Base-by-base conservation (phyloP, 345 rosid genomes). In the Boechera retrofracta region DNA sequence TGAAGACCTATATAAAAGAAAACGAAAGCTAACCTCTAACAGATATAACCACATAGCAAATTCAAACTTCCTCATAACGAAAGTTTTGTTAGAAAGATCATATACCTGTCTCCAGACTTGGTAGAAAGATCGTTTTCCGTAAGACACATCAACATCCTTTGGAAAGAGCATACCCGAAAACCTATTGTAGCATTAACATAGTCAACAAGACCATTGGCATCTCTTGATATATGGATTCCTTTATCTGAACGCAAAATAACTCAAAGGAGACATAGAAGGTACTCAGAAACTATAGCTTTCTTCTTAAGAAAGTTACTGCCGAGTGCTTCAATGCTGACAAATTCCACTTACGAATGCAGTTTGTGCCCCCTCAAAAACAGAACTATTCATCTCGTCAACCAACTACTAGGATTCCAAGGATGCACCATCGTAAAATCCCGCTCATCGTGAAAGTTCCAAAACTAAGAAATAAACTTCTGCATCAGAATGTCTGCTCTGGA, bases 101-200 rank as follows among this genome's bases (percentile, higher is more conserved):
- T 24, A 59, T 78, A 78, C 82, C 77, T 76, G 74, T 39, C 69
- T 39, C 63, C 48, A 65, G 58, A 61, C 64, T 52, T 8, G 51
- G 58, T 41, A 51, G 51, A 21, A 35, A 58, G 56, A 72, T 59
- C 56, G 3, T 35, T 49, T 56, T 56, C 24, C 2, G 33, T 32
- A 47, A 65, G 57, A 67, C 81, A 72, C 29, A 58, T 54, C 64
- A 66, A 72, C 41, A 72, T 67, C 74, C 73, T 64, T 45, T 4
- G 18, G 39, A 58, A 71, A 32, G 57, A 56, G 61, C 76, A 71
- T 47, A 64, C 58, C 32, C 31, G 8, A 15, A 62, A 42, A 26
- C 39, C 63, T 57, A 56, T 8, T 56, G 47, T 28, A 56, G 67
- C 62, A 64, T 47, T 54, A 32, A 69, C 76, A 63, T 56, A 54